Evolutionary conservation across 2,329 filamentous ascomycete species (phyloP), one percentile per base, ranked within the genome.

Genomic region (Ceratocystis destructans): DNA sequence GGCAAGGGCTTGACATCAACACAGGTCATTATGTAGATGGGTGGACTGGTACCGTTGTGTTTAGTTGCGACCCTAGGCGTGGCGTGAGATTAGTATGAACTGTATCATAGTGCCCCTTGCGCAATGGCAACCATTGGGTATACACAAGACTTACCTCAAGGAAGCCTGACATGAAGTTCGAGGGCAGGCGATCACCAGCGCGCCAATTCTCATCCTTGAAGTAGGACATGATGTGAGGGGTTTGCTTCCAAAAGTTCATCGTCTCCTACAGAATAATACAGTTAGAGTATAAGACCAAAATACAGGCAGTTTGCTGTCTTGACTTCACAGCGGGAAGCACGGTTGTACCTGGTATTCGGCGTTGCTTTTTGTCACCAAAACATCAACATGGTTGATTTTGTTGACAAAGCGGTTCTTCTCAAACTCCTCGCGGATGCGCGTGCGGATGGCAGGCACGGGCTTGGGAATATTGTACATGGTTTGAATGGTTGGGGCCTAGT

Each of bases 181-280:
- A 85, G 48, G 93, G 93, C 77, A 96, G 78, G 75, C 84, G 85
- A 72, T 90, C 76, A 81, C 88, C 76, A 85, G 90, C 80, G 85
- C 90, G 79, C 75, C 84, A 83, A 76, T 82, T 83, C 77, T 97
- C 92, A 72, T 86, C 83, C 75, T 92, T 86, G 83, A 97, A 99
- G 78, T 96, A 99, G 73, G 94, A 91, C 83, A 99, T 90, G 71
- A 99, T 83, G 76, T 99, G 94, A 70, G 89, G 89, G 69, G 92
- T 82, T 78, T 99, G 94, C 79, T 96, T 96, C 94, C 94, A 99
- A 82, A 89, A 99, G 80, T 99, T 99, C 82, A 99, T 85, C 65
- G 89, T 99, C 82, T 99, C 94, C 92, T 96, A 72, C 67, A 64
- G 48, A 65, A 22, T 37, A 53, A 63, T 10, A 59, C 20, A 66